A percentile compares a stretch with the other conserved stretches of the same genome.
These are phyloP conservation scores for Fusarium decemcellulare DNA, from an alignment of 2,329 filamentous ascomycete species.

Conservation along the genomic window DNA sequence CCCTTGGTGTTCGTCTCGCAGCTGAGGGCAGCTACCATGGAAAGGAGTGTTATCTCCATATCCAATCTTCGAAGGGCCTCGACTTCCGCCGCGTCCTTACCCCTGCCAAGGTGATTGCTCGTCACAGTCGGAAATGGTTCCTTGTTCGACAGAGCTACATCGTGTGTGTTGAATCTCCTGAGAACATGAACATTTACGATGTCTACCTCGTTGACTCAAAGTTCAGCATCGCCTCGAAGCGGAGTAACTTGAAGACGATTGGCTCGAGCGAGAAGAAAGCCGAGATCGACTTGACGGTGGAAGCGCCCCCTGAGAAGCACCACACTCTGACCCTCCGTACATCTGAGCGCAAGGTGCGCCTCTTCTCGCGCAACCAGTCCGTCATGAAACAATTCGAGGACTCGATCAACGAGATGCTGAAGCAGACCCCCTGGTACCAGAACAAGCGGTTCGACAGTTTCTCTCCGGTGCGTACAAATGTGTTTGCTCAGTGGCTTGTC, in stretches of 20 bases:
- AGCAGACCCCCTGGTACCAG: slow-evolving; percentile 85
- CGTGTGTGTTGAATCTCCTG: slow-evolving; percentile 97
- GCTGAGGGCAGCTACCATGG: slow-evolving; percentile 98
- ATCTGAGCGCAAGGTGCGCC: slow-evolving; percentile 90
- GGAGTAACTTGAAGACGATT: slow-evolving; percentile 67
- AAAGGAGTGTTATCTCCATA: slow-evolving; percentile 94
- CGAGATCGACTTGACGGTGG: slow-evolving; percentile 60
- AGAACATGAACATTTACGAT: slow-evolving; percentile 99
- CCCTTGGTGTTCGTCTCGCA: slow-evolving; percentile 91
- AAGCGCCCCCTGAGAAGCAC: slow-evolving; percentile 68
- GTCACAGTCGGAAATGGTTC: slow-evolving; percentile 97
- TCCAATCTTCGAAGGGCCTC: slow-evolving; percentile 90
- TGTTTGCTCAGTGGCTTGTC: slow-evolving; percentile 96
- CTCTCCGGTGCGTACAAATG: slow-evolving; percentile 87
- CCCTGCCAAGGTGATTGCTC: slow-evolving; percentile 82
- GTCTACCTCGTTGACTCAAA: slow-evolving; percentile 96
- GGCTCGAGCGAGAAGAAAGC: slow-evolving; percentile 71
- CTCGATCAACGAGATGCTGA: slow-evolving; percentile 89
- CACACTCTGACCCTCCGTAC: slow-evolving; percentile 92
- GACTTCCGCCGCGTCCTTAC: slow-evolving; percentile 88
- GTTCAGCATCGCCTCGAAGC: slow-evolving; percentile 86
- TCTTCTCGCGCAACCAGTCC: slow-evolving; percentile 91
- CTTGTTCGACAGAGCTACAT: slow-evolving; percentile 98
- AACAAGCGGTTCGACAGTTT: slow-evolving; percentile 93
- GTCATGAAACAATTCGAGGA: slow-evolving; percentile 94